phyloP scores from a whole-genome alignment of 495 filamentous ascomycete species.

The Neurospora sublineolata region DNA sequence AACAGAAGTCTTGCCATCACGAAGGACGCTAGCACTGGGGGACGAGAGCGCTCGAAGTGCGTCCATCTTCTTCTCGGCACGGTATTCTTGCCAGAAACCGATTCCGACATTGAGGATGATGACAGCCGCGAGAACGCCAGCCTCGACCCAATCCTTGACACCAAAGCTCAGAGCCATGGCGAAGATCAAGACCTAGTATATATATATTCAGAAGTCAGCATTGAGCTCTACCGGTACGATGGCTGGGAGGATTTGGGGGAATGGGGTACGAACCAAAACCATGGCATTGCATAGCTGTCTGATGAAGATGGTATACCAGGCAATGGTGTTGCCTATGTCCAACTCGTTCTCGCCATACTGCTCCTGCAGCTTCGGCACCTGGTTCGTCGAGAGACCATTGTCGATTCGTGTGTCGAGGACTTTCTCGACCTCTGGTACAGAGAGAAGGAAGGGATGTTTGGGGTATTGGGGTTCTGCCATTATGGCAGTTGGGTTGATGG shows the following conservation, averaged over 20 bases:
- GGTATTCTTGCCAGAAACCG: conserved; percentile 72
- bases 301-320: conserved; percentile 54
- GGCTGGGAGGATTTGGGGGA: conserved; percentile 4
- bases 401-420: conserved; percentile 45
- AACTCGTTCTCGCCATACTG: conserved; percentile 52
- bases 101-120: conserved; percentile 72
- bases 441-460: conserved; percentile 42
- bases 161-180: conserved; percentile 78
- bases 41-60: conserved; percentile 66
- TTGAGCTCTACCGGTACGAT: neutral
- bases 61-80: conserved; percentile 79
- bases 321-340: conserved; percentile 46
- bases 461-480: conserved; percentile 32
- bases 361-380: conserved; percentile 37
- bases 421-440: conserved; percentile 39
- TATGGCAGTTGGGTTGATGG: neutral
- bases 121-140: conserved; percentile 69
- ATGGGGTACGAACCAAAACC: conserved; percentile 41
- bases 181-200: conserved; percentile 58
- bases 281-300: conserved; percentile 59
- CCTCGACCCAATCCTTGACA: conserved; percentile 72
- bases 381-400: conserved; percentile 40
- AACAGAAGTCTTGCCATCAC: conserved; percentile 52
- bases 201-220: neutral
- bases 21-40: conserved; percentile 64